Base-by-base conservation (phyloP, 2,329 filamentous ascomycete species). In the Claviceps quebecensis region DNA sequence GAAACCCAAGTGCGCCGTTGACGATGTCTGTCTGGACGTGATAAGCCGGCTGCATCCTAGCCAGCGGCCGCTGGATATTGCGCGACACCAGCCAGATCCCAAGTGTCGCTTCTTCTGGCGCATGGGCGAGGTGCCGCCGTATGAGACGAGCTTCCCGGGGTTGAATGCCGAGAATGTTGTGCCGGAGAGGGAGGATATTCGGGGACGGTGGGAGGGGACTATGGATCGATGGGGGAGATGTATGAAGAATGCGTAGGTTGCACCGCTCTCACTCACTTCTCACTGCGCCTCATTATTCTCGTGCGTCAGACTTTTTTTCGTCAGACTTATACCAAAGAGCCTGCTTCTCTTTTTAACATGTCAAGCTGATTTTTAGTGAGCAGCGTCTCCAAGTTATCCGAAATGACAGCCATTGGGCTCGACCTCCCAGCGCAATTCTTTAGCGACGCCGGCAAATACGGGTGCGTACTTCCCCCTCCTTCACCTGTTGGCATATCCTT, bases 41-140 rank as follows among this genome's bases (percentile, higher is more conserved):
- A 81, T 81, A 56, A 57, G 68, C 57, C 70, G 77, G 4, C 70
- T 81, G 23, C 71, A 68, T 2, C 76, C 76, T 1, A 67, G 66
- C 1, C 75, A 81, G 68, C 66, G 78, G 40, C 78, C 78, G 3
- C 69, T 81, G 8, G 78, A 81, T 58, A 75, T 81, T 56, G 57
- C 64, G n/a, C 75, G 62, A 6, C 77, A 81, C 60, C 60, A 68
- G 29, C 78, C 78, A 0, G 78, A 81, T 52, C 78, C 78, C 40
- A 81, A 81, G 64, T 80, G 77, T 58, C 71, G 78, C 44, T 81
- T 81, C 69, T 81, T 81, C 63, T 81, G 78, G 78, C 67, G 74
- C 54, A 78, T 81, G 74, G 72, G 67, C 11, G 74, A 79, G 58
- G 53, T 56, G 49, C 72, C 76, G 23, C 76, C 77, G 0, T 78